Conservation (phyloP, 2,329 filamentous ascomycete species). For the Lojkania enalia region DNA sequence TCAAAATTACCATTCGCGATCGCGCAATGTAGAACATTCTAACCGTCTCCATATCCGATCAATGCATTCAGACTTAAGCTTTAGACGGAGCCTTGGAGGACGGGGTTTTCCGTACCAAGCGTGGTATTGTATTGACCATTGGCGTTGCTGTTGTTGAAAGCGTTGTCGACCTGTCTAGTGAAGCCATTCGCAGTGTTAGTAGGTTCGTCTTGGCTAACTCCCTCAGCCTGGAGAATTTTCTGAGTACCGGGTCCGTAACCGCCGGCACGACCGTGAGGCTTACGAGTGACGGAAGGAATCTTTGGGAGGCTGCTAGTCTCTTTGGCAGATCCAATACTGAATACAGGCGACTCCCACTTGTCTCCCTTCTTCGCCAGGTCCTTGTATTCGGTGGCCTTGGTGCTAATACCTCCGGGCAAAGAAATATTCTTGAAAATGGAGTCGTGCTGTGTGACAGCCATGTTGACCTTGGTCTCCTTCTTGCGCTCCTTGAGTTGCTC, state of each 20-base stretch:
- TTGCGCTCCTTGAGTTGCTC: slow-evolving; percentile 53
- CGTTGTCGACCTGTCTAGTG: slow-evolving; percentile 51
- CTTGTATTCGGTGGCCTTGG: slow-evolving; percentile 92
- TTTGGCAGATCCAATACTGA: slow-evolving; percentile 78
- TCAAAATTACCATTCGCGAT: too few relatives aligned
- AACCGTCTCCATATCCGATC: too few relatives aligned
- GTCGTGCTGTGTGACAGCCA: slow-evolving; percentile 84
- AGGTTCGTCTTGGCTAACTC: background rate
- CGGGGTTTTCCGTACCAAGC: slow-evolving; percentile 49
- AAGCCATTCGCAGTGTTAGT: slow-evolving; percentile 28
- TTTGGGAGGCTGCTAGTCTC: slow-evolving; percentile 73
- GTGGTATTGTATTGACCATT: slow-evolving; percentile 39
- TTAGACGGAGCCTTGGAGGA: slow-evolving; percentile 45
- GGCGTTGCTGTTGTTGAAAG: slow-evolving; percentile 34
- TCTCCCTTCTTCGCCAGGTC: slow-evolving; percentile 86
- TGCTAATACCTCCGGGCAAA: slow-evolving; percentile 84
- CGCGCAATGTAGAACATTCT: too few relatives aligned
- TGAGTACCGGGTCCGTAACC: slow-evolving; percentile 30
- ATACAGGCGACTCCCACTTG: slow-evolving; percentile 92
- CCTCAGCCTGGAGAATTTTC: background rate
- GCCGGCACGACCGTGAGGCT: slow-evolving; percentile 56
- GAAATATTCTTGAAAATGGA: slow-evolving; percentile 89
- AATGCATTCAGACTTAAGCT: too few relatives aligned
- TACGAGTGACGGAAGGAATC: slow-evolving; percentile 58
- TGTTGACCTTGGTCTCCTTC: slow-evolving; percentile 74